Percentiles rank a stretch among this genome's conserved stretches.
phyloP scores from a whole-genome alignment of 805 yeast species.

The Kodamaea fukazawae region DNA sequence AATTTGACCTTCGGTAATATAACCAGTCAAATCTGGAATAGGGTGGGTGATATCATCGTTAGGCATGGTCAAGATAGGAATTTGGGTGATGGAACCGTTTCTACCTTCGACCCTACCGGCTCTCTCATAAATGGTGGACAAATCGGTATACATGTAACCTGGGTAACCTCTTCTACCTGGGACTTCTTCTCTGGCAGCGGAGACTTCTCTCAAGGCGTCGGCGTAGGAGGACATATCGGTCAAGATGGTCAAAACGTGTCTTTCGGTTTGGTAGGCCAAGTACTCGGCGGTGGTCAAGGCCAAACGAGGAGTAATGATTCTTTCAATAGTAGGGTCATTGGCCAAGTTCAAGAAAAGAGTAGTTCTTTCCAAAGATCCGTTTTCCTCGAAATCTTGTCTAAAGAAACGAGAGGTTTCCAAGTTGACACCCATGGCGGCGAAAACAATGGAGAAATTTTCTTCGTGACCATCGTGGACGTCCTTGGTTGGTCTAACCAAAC shows the following conservation, averaged over 20 bases:
- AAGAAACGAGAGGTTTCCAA: conserved; percentile 97
- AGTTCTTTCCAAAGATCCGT: conserved; percentile 97
- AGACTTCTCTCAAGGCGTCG: conserved; percentile 98
- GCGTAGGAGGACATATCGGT: conserved; percentile 99
- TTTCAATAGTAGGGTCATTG: conserved; percentile 98
- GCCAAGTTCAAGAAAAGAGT: conserved; percentile 96
- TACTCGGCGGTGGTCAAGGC: conserved; percentile 98
- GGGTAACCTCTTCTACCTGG: conserved; percentile 99
- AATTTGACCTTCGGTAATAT: conserved; percentile 98
- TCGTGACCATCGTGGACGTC: conserved; percentile 99
- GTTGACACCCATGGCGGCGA: conserved; percentile 99
- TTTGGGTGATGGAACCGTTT: conserved; percentile 98
- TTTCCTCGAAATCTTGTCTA: conserved; percentile 99
- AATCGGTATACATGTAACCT: conserved; percentile 99
- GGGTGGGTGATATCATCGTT: conserved; percentile 99
- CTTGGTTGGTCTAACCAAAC: conserved; percentile 97
- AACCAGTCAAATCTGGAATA: conserved; percentile 99
- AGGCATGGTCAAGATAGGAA: conserved; percentile 99
- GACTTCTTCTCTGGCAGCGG: conserved; percentile 99
- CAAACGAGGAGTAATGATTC: conserved; percentile 98
- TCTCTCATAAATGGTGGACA: conserved; percentile 97
- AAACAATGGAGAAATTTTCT: conserved; percentile 97
- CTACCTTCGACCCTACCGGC: conserved; percentile 99
- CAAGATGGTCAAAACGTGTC: conserved; percentile 95
- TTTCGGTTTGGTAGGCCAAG: conserved; percentile 97